Conservation (phyloP, 495 filamentous ascomycete species). For the Talaromyces adpressus region DNA sequence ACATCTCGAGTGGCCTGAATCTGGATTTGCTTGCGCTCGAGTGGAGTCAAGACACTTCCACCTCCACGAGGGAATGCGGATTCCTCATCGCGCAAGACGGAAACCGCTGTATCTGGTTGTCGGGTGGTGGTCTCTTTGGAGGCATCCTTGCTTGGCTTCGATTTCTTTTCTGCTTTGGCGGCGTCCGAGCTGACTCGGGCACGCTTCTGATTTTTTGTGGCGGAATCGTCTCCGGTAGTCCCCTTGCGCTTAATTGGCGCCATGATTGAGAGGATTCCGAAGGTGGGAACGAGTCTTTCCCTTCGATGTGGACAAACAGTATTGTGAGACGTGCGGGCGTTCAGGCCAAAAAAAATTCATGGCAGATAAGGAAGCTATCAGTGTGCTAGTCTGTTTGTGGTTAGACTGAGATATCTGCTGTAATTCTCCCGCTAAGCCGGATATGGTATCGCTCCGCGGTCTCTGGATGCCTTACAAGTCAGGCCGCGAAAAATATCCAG, state of each 20-base stretch:
- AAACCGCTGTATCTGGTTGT: constrained; percentile 27
- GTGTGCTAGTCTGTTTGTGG: neutral
- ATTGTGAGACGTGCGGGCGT: constrained; percentile 3
- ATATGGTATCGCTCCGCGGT: neutral
- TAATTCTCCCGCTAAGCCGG: neutral
- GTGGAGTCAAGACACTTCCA: constrained; percentile 79
- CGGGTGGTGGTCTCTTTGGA: neutral
- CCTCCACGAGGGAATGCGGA: constrained; percentile 88
- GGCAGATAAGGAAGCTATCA: constrained; percentile 7
- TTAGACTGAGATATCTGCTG: neutral
- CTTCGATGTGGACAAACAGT: neutral
- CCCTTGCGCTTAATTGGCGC: constrained; percentile 48
- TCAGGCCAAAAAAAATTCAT: constrained; percentile 2
- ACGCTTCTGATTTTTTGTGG: constrained; percentile 38
- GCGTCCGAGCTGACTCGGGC: constrained; percentile 33
- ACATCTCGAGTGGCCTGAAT: constrained; percentile 90
- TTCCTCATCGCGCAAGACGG: constrained; percentile 68
- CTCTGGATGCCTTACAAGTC: neutral
- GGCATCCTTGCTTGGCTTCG: constrained; percentile 27
- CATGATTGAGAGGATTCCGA: constrained; percentile 24
- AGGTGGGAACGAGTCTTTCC: neutral
- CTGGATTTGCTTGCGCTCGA: constrained; percentile 94
- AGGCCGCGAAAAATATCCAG: neutral
- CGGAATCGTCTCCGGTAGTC: constrained; percentile 29
- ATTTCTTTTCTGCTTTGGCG: constrained; percentile 15